Conservation (phyloP, 2,329 filamentous ascomycete species). For the Lachnellula suecica region DNA sequence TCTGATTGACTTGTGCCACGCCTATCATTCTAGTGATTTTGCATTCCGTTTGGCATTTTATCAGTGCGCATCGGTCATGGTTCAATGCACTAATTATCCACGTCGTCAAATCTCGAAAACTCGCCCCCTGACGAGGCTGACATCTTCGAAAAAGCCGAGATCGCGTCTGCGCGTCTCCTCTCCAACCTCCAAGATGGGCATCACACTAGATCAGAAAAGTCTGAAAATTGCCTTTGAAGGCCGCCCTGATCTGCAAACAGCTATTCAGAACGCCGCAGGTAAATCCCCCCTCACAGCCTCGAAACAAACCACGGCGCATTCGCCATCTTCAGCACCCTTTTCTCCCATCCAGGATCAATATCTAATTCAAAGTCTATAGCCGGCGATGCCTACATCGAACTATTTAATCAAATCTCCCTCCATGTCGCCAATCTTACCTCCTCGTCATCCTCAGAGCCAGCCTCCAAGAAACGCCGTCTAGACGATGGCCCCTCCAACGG, state of each 20-base stretch:
- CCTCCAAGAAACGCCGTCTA: constrained; percentile 32
- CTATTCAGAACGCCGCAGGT: constrained; percentile 33
- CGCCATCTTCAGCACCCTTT: too few species aligned
- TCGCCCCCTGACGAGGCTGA: constrained; percentile 9
- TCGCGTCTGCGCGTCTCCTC: constrained; percentile 1
- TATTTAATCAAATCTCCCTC: constrained; percentile 35
- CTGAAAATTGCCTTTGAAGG: constrained; percentile 31
- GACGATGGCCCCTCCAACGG: constrained; percentile 26
- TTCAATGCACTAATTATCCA: neutral
- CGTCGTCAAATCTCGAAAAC: neutral
- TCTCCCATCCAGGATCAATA: too few species aligned
- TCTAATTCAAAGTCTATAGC: constrained; percentile 13
- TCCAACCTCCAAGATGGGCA: constrained; percentile 21
- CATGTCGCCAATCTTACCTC: constrained; percentile 24
- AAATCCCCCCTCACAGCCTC: constrained; percentile 17
- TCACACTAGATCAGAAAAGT: constrained; percentile 27
- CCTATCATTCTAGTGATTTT: too few species aligned
- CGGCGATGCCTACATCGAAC: constrained; percentile 31
- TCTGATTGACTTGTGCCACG: too few species aligned
- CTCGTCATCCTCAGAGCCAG: constrained; percentile 22
- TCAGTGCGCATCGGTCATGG: too few species aligned
- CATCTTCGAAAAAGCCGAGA: constrained; percentile 1
- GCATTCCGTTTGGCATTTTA: too few species aligned
- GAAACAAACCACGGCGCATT: too few species aligned
- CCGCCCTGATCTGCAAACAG: constrained; percentile 30